Base-by-base conservation (phyloP, 768 basidiomycete genomes). In the Macrolepiota albuminosa region DNA sequence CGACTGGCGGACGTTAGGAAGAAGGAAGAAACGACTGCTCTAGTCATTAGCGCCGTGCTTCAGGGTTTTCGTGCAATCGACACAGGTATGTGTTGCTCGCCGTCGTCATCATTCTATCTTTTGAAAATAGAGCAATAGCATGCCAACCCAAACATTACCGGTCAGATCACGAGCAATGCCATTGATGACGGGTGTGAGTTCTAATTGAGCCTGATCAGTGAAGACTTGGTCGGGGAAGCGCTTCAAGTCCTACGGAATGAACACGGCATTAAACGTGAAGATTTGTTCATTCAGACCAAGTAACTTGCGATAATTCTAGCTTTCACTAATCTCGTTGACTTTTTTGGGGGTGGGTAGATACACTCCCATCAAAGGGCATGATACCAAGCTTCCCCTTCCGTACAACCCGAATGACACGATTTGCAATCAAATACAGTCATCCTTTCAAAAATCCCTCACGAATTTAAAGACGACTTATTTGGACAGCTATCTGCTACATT, bases 201-300 rank as follows among this genome's bases (percentile, higher is more conserved):
- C 53, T 48, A 33, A 57, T 47, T 39, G 29, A 50, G 48, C 24
- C 33, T 21, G 63, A 62, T n/a, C 49, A 89, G 90, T 40, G 90
- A 94, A 68, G 88, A 91, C 57, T 81, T 91, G 1, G 91, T 94
- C 2, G 93, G 93, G 5, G 81, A 84, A 56, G 93, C 89, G 0
- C 76, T 94, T 1, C 70, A 78, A 36, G 75, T 76, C 31, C 73
- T 92, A 29, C 73, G 80, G 62, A 78, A 75, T 8, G 76, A 83
- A 45, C 83, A 89, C 61, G 79, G 78, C 5, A 78, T 90, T 57
- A 81, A 81, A 57, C 83, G 93, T 6, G 81, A 89, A 67, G 84
- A 88, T 54, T 63, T 94, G 3, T 91, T 84, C 69, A 70, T 94
- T 33, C 91, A 94, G 71, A 91, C 92, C 36, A 93, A 95, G 88